Conservation (phyloP, 2,329 filamentous ascomycete species). For the Fusarium camptoceras region DNA sequence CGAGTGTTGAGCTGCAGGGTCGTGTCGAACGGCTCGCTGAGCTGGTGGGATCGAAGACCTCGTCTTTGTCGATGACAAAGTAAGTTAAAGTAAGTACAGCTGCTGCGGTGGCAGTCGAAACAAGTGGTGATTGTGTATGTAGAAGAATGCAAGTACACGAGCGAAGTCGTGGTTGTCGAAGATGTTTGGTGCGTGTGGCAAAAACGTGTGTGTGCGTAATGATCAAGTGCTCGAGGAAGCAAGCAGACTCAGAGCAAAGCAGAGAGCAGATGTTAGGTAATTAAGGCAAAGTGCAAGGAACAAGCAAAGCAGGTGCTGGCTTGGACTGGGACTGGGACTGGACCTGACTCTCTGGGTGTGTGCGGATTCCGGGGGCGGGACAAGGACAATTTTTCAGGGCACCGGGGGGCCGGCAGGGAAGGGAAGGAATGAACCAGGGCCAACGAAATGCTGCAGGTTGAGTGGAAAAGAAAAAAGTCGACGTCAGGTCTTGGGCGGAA, state of each 20-base stretch:
- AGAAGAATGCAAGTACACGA: constrained; percentile 45
- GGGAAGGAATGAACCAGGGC: constrained; percentile 40
- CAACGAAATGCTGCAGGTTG: constrained; percentile 39
- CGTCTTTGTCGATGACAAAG: constrained; percentile 29
- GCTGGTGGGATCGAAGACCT: constrained; percentile 33
- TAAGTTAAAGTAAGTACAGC: constrained; percentile 29
- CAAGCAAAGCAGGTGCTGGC: constrained; percentile 22
- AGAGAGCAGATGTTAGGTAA: constrained; percentile 39
- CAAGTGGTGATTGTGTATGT: constrained; percentile 41
- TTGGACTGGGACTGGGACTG: neutral
- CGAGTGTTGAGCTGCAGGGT: constrained; percentile 36
- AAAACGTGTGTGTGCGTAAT: constrained; percentile 42
- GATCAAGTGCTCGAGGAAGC: constrained; percentile 36
- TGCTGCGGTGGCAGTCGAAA: constrained; percentile 33
- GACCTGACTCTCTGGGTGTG: constrained; percentile 1
- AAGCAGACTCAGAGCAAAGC: neutral
- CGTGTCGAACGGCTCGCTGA: constrained; percentile 43
- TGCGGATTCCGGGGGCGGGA: constrained; percentile 41
- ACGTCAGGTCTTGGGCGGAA: constrained; percentile 36
- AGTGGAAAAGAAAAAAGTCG: constrained; percentile 37
- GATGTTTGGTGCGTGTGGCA: constrained; percentile 45
- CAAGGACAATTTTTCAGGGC: constrained; percentile 46
- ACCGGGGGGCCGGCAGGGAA: constrained; percentile 34
- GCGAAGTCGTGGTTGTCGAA: constrained; percentile 37
- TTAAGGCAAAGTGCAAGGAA: constrained; percentile 44